These are phyloP conservation scores for Acanthamoeba quina DNA, from an alignment of 208 protist species.

Conservation along the genomic window DNA sequence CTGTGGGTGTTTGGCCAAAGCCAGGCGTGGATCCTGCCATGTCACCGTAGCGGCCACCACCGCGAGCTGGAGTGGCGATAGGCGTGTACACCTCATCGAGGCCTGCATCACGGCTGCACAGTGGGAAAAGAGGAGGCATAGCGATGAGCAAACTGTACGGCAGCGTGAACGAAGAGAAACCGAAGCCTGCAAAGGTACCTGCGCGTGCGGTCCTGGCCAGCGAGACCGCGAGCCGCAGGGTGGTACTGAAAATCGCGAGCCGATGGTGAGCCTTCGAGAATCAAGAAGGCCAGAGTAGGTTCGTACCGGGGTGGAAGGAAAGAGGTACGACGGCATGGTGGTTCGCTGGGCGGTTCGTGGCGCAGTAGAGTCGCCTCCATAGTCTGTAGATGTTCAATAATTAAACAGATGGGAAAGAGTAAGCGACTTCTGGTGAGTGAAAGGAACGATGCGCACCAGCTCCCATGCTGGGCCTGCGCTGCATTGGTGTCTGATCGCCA, in stretches of 20 bases:
- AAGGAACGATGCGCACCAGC: background rate
- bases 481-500: constrained; percentile 24
- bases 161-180: too few relatives aligned
- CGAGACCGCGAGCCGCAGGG: background rate
- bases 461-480: constrained; percentile 12
- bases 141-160: too few relatives aligned
- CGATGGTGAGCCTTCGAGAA: background rate
- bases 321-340: constrained; percentile 15
- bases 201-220: constrained; percentile 31
- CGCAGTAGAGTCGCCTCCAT: background rate
- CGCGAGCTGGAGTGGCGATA: background rate
- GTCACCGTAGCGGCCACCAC: background rate
- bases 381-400: background rate
- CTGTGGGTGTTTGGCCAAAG: background rate
- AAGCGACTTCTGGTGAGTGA: background rate
- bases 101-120: background rate
- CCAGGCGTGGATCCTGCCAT: background rate
- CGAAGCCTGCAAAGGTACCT: background rate
- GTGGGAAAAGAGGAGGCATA: background rate
- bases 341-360: constrained; percentile 17
- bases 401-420: background rate
- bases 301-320: constrained; percentile 30
- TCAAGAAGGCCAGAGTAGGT: background rate
- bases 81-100: background rate
- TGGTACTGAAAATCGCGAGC: background rate